Base-by-base conservation (phyloP, 768 basidiomycete species). In the Termitomyces sp. region DNA sequence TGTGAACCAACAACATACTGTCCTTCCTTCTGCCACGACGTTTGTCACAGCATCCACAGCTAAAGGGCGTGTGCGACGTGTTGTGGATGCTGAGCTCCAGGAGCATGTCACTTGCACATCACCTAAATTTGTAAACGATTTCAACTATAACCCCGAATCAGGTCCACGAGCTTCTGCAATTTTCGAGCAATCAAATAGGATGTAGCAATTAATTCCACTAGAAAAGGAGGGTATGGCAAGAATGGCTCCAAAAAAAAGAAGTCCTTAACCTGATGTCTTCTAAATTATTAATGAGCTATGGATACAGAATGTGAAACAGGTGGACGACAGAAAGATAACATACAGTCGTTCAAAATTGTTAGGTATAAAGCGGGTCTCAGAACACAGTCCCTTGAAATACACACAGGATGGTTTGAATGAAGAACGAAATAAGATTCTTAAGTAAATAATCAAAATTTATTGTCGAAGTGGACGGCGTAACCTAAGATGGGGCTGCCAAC, bases 401-500 rank as follows among this genome's bases (percentile, higher is more conserved):
- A 40, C 26, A n/a, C 14, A 16, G 9, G 18, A 7, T 40, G n/a
- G 18, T 32, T 26, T 7, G 5, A 26, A 40, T 30, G n/a, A n/a
- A n/a, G 13, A 45, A 43, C 47, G 36, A 52, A 20, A 26, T n/a
- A 6, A 11, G 38, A 26, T 13, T 52, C n/a, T 50, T 46, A 52
- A 49, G 32, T 3, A 20, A 40, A 40, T 24, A 33, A 18, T 44
- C 41, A 45, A 30, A 10, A 32, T 14, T 59, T 43, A 60, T n/a
- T 22, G 50, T 24, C 54, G 35, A 20, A 70, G 61, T 5, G 78
- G 78, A 24, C 74, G 77, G 40, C 73, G 69, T 36, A 90, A 75
- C 66, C 87, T 79, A 46, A 91, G 71, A 56, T 91, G 88, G 22
- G 88, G 87, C 59, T 92, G 89, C 89, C 89, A 92, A 56, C 84